Evolutionary conservation across 139 green algal genomes (phyloP), one percentile per base, ranked within the genome.

Genomic region (Chlamydomonas sp.): DNA sequence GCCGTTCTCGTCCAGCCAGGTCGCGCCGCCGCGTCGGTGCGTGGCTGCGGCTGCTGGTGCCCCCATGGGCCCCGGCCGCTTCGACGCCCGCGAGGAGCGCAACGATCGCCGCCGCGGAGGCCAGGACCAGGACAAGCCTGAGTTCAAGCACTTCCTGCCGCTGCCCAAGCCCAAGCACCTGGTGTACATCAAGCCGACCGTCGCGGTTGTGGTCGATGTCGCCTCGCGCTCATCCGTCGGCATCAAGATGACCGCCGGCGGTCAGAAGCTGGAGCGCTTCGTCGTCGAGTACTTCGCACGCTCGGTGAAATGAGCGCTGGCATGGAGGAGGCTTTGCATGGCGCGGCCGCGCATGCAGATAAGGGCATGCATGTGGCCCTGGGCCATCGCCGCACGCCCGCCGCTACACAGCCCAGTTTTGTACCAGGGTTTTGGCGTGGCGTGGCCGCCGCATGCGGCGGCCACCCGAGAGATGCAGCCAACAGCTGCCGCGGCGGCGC

Each of bases 111-210:
- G 39, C 39, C 10, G 10, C 13, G 39, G 39, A 8, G 13, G 39
- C 10, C 39, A 50, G 39, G 13, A 8, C 8, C 31, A 66, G 59
- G 59, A 66, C 13, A 66, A 66, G 33, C 30, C 34, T 10, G 54
- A 64, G 26, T 76, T 82, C 66, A 84, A 83, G 59, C 72, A 87
- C 31, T 87, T 83, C 71, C 59, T 87, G 71, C 76, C 75, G 3
- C 73, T 87, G 36, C 81, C 81, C 35, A 84, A 84, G 78, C 81
- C 81, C 22, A 74, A 71, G 0, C 81, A 87, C 60, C 72, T 87
- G 24, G 72, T 87, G n/a, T 87, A 80, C 73, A 76, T 87, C 63
- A 84, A 84, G 78, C 81, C 81, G 1, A 87, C 81, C 35, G 81
- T 87, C 36, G 81, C 81, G 10, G 81, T 87, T 3, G 81, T 87